A percentile compares a stretch with the other conserved stretches of the same genome.
These are phyloP conservation scores for Leccinum disarticulatum DNA, from an alignment of 768 basidiomycete species.

Conservation along the genomic window DNA sequence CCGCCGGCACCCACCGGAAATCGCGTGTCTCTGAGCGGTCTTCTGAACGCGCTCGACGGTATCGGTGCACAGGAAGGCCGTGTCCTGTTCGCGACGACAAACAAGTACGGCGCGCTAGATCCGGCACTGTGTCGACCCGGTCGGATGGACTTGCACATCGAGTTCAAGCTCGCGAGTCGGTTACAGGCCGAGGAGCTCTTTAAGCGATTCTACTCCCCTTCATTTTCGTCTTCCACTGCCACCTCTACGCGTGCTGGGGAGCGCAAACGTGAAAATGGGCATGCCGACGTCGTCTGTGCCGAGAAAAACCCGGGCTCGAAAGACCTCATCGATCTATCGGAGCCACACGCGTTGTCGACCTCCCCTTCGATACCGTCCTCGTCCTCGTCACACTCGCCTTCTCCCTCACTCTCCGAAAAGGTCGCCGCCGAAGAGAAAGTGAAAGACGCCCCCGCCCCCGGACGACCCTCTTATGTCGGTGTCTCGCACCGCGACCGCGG, in stretches of 20 bases:
- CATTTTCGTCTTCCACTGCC: background rate
- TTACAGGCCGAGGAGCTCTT: constrained; percentile 69
- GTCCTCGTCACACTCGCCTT: background rate
- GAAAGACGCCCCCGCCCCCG: background rate
- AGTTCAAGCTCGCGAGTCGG: constrained; percentile 72
- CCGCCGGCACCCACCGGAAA: constrained; percentile 18
- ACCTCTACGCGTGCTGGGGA: background rate
- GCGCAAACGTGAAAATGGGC: constrained; percentile 1
- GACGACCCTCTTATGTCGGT: constrained; percentile 11
- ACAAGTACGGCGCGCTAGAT: constrained; percentile 68
- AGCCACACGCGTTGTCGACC: background rate
- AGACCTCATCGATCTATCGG: constrained; percentile 23
- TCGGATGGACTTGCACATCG: constrained; percentile 76
- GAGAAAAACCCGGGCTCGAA: background rate
- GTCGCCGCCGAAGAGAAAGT: background rate
- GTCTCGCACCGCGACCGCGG: constrained; percentile 35
- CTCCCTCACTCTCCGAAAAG: constrained; percentile 18
- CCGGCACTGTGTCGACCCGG: constrained; percentile 76
- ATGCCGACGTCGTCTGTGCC: background rate
- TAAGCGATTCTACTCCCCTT: constrained; percentile 63
- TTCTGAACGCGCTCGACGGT: constrained; percentile 79
- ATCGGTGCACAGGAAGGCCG: constrained; percentile 82
- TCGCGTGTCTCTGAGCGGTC: constrained; percentile 66
- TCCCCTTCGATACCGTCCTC: background rate
- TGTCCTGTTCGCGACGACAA: constrained; percentile 76